Conservation (phyloP, 371 early-diverging fungal genomes). For the Hamiltosporidium magnivora region DNA sequence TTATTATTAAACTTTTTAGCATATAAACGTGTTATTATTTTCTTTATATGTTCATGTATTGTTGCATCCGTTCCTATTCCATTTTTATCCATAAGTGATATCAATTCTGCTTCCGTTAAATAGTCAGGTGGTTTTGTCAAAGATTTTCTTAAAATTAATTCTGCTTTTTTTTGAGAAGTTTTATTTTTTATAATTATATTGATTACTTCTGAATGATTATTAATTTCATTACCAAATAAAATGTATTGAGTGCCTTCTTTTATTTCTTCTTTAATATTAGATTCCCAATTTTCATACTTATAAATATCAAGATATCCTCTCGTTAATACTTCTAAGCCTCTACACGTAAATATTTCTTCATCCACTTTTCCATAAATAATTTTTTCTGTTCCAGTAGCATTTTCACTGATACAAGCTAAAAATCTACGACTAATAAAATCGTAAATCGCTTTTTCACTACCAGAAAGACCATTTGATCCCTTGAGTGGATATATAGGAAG, state of each 20-base stretch:
- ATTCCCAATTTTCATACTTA: slow-evolving; percentile 54
- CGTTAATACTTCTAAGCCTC: neutral
- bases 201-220: no score
- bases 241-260: no score
- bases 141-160: no score
- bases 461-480: slow-evolving; percentile 59
- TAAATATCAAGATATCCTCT: neutral
- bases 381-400: slow-evolving; percentile 65
- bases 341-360: neutral
- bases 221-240: no score
- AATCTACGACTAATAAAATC: slow-evolving; percentile 81
- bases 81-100: slow-evolving; percentile 82
- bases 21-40: slow-evolving; percentile 76
- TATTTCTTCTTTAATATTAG: no score
- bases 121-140: slow-evolving; percentile 66
- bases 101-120: slow-evolving; percentile 80
- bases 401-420: slow-evolving; percentile 76
- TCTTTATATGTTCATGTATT: slow-evolving; percentile 93
- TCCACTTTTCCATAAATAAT: slow-evolving; percentile 2
- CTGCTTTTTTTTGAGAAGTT: no score
- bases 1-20: slow-evolving; percentile 60
- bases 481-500: slow-evolving; percentile 93
- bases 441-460: slow-evolving; percentile 66
- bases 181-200: no score
- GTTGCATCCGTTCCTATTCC: slow-evolving; percentile 99